Conservation (phyloP, 371 early-diverging fungal genomes). For the Rhizopus microsporus region DNA sequence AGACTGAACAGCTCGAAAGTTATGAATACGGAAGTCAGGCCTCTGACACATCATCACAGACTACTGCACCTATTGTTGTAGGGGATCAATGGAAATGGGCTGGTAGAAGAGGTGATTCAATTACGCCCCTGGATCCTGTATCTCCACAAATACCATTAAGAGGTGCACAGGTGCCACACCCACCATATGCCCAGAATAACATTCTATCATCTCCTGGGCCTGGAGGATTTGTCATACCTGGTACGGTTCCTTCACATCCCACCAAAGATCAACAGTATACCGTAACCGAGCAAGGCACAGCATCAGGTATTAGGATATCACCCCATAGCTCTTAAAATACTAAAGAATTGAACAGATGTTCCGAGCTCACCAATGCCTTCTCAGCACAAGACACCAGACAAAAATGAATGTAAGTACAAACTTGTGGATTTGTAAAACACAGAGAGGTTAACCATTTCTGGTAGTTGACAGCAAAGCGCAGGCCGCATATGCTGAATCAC, state of each 20-base stretch:
- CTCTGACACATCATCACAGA: not conserved
- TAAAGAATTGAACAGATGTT: no score
- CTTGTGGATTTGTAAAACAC: not conserved
- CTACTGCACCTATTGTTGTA: slow-evolving; percentile 29
- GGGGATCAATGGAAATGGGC: slow-evolving; percentile 44
- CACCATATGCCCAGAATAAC: not conserved
- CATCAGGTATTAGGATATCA: no score
- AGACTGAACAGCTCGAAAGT: slow-evolving; percentile 12
- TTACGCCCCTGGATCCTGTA: slow-evolving; percentile 5
- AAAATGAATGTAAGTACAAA: slow-evolving; percentile 1
- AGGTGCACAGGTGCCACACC: not conserved
- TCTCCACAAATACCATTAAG: not conserved
- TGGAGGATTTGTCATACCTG: slow-evolving; percentile 22
- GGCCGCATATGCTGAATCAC: not conserved
- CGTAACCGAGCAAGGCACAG: not conserved
- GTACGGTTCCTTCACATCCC: not conserved
- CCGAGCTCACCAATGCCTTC: not conserved
- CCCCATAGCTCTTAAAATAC: no score
- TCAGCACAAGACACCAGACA: not conserved
- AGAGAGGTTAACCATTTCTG: not conserved
- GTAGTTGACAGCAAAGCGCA: not conserved
- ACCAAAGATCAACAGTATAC: no score
- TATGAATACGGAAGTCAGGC: slow-evolving; percentile 8
- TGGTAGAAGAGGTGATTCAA: slow-evolving; percentile 9
- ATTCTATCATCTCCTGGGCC: slow-evolving; percentile 7